Percentiles rank a stretch among this genome's conserved stretches.
Evolutionary conservation across 495 filamentous ascomycete genomes (phyloP).

Genomic region (Choiromyces venosus): DNA sequence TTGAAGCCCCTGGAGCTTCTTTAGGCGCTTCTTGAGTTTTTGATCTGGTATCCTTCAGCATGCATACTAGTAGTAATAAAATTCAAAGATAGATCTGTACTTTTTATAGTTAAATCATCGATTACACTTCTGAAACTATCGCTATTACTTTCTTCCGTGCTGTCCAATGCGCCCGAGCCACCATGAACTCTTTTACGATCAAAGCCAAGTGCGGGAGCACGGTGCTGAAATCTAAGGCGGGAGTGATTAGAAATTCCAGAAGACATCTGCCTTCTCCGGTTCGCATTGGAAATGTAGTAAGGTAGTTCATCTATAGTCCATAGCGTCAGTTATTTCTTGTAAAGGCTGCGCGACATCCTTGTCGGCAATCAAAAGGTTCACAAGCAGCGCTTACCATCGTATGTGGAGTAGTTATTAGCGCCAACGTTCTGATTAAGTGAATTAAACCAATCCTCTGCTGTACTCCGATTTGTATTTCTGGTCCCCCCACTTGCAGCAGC

Average conservation of each 20-base stretch:
- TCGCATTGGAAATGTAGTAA: conserved; percentile 37
- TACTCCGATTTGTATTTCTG: conserved; percentile 24
- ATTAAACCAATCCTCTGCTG: conserved; percentile 42
- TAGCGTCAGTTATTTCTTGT: not conserved
- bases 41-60: conserved; percentile 43
- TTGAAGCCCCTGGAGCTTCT: conserved; percentile 59
- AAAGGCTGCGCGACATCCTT: not conserved
- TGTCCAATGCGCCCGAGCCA: conserved; percentile 21
- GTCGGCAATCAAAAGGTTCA: not conserved
- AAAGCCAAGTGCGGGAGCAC: not conserved
- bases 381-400: conserved; percentile 32
- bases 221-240: not conserved
- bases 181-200: conserved; percentile 1
- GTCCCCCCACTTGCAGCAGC: conserved; percentile 18
- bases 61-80: not conserved
- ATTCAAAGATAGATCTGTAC: conserved; percentile 41
- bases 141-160: conserved; percentile 50
- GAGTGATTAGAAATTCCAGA: not conserved
- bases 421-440: conserved; percentile 36
- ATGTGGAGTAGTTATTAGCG: conserved; percentile 38
- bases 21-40: conserved; percentile 62
- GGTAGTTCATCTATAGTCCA: conserved; percentile 39
- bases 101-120: conserved; percentile 66
- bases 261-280: conserved; percentile 18
- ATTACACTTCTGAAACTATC: conserved; percentile 63